Evolutionary conservation across 2,329 filamentous ascomycete species (phyloP).

Genomic region (Clonostachys solani): DNA sequence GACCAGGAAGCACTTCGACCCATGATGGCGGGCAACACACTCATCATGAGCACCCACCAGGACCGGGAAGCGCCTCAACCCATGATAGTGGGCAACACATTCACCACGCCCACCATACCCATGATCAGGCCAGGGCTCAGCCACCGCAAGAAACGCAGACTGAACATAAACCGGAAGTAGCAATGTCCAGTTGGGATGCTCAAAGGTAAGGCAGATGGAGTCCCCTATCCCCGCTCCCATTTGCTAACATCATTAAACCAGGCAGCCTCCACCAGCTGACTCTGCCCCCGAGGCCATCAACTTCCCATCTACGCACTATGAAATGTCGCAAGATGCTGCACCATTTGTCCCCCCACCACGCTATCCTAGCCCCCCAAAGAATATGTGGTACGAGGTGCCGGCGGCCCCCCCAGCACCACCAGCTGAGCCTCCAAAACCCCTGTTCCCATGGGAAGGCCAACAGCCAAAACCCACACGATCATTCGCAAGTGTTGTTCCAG

Average conservation of each 20-base stretch:
- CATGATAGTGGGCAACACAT: neutral
- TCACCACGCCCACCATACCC: neutral
- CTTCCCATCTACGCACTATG: slow-evolving; percentile 74
- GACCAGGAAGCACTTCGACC: neutral
- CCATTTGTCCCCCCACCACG: slow-evolving; percentile 73
- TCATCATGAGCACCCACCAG: neutral
- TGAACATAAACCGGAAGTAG: slow-evolving; percentile 13
- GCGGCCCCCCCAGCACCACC: slow-evolving; percentile 50
- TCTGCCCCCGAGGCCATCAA: slow-evolving; percentile 83
- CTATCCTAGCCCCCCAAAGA: slow-evolving; percentile 78
- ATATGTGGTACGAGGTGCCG: slow-evolving; percentile 87
- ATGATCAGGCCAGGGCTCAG: neutral
- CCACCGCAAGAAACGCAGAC: slow-evolving; percentile 4
- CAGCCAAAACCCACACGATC: slow-evolving; percentile 59
- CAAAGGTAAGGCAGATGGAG: slow-evolving; percentile 35
- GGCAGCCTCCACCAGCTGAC: slow-evolving; percentile 57
- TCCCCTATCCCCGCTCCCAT: neutral
- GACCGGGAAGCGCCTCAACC: neutral
- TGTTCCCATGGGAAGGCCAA: slow-evolving; percentile 88
- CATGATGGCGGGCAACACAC: neutral
- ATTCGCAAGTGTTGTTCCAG: slow-evolving; percentile 35
- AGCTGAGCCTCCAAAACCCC: slow-evolving; percentile 55
- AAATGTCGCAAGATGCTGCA: slow-evolving; percentile 72
- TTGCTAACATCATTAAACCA: slow-evolving; percentile 22
- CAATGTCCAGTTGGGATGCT: slow-evolving; percentile 45